Base-by-base conservation (phyloP, 306 rosid species). In the Quillaja saponaria region DNA sequence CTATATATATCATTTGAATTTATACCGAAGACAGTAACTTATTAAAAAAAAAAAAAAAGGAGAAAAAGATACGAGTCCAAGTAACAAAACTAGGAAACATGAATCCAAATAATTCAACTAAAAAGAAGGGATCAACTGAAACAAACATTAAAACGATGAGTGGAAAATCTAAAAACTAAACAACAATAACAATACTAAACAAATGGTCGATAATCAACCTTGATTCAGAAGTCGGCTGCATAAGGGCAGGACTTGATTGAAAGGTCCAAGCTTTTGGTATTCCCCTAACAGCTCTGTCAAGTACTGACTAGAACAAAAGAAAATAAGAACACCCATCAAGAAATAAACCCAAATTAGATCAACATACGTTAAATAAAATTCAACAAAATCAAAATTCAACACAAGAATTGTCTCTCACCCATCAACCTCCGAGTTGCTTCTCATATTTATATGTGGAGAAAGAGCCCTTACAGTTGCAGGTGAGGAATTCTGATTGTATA, bases 241-340 rank as follows among this genome's bases (percentile, higher is more conserved):
- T 10, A 71, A 65, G 61, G 86, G 86, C n/a, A 81, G 73, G 34
- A 81, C 86, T 78, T 77, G 83, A 54, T 74, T 34, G 81, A 81
- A 81, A 46, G 86, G 86, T 48, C 71, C 76, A 59, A 81, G 81
- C 56, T 81, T 81, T 57, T 81, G 86, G 55, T 72, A 67, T 72
- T 81, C 86, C 19, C 78, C 76, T 34, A 81, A 54, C 41, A 81
- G 60, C 58, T 81, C 86, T 46, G 76, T 19, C 65, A 81, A 71
- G 76, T 78, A 81, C 50, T 77, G 86, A 81, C 86, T 81, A 67
- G 47, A 73, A 74, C 38, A 63, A 44, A 72, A 9, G 35, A 19
- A 38, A 51, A 76, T 10, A 76, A 67, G 49, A 55, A 34, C 64
- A 55, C 6, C 55, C 33, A 28, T 16, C 42, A n/a, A 69, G 49